These are phyloP conservation scores for Lithohypha guttulata DNA, from an alignment of 2,329 filamentous ascomycete species.

Conservation along the genomic window DNA sequence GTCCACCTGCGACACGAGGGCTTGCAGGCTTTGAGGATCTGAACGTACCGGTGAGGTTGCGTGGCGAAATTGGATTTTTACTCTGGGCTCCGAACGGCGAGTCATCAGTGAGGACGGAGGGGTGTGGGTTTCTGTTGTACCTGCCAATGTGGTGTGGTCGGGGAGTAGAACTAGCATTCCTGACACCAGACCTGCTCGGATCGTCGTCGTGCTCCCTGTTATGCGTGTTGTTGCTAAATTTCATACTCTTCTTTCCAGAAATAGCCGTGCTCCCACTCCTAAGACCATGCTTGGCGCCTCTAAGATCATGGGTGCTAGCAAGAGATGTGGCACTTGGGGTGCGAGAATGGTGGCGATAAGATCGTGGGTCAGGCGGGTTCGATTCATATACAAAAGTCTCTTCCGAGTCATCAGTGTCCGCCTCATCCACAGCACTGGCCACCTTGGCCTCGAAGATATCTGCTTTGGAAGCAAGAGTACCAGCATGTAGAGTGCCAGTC, in stretches of 20 bases:
- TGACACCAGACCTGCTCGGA: slow-evolving; percentile 49
- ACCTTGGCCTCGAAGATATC: slow-evolving; percentile 98
- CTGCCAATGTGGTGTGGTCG: slow-evolving; percentile 74
- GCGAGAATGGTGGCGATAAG: slow-evolving; percentile 76
- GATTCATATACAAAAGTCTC: slow-evolving; percentile 99
- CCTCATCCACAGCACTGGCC: slow-evolving; percentile 88
- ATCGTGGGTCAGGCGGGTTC: slow-evolving; percentile 62
- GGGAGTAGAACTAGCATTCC: slow-evolving; percentile 48
- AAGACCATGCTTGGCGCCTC: slow-evolving; percentile 51
- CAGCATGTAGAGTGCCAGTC: slow-evolving; percentile 43
- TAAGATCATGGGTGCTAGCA: slow-evolving; percentile 39
- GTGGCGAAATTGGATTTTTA: slow-evolving; percentile 51
- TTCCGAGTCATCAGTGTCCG: slow-evolving; percentile 91
- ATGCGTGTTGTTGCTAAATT: slow-evolving; percentile 75
- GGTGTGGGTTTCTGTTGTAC: slow-evolving; percentile 61
- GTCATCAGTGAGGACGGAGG: slow-evolving; percentile 65
- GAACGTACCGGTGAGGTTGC: slow-evolving; percentile 32
- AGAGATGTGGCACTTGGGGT: slow-evolving; percentile 87
- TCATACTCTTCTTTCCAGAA: slow-evolving; percentile 83
- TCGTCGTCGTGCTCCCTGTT: slow-evolving; percentile 54
- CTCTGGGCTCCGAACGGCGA: slow-evolving; percentile 66
- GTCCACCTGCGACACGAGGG: slow-evolving; percentile 47
- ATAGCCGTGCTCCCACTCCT: slow-evolving; percentile 55
- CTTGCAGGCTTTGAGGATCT: slow-evolving; percentile 60
- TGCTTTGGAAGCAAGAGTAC: slow-evolving; percentile 76